phyloP scores from a whole-genome alignment of 2,329 filamentous ascomycete species.

The Lizonia empirigonia region DNA sequence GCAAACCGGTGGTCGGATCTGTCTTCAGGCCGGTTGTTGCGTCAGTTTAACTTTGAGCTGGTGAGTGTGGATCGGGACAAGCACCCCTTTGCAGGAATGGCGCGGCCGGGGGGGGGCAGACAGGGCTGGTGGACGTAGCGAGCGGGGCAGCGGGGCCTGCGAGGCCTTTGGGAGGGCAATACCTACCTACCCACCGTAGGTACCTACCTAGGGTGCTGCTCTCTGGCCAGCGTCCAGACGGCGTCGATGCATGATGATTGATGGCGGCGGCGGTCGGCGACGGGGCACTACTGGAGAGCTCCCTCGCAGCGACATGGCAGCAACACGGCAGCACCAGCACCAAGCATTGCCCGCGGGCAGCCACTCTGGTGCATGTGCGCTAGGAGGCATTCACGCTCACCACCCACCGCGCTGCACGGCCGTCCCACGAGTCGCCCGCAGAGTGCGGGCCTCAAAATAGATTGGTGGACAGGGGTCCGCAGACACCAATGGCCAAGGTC shows the following conservation, averaged over 20 bases:
- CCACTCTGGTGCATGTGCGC: not conserved
- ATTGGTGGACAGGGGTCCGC: conserved; percentile 19
- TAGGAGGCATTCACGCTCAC: conserved; percentile 12
- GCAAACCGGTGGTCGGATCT: conserved; percentile 6
- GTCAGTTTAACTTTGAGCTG: conserved; percentile 16
- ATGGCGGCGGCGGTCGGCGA: conserved; percentile 8
- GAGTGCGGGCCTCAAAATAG: conserved; percentile 21
- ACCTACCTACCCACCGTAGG: no score
- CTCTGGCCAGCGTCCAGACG: conserved; percentile 10
- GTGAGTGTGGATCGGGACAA: conserved; percentile 15
- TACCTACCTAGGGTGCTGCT: no score
- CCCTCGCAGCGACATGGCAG: conserved; percentile 10
- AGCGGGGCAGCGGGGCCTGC: conserved; percentile 16
- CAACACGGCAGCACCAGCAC: not conserved
- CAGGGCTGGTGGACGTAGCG: conserved; percentile 12
- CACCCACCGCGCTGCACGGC: conserved; percentile 24
- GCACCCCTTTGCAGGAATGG: conserved; percentile 11
- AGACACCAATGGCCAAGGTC: conserved; percentile 17
- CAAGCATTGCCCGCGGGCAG: conserved; percentile 4
- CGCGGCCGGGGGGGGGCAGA: conserved; percentile 5
- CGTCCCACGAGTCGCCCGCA: conserved; percentile 26
- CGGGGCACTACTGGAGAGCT: conserved; percentile 9
- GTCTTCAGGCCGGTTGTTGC: conserved; percentile 12
- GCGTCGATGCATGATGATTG: conserved; percentile 19
- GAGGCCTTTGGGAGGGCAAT: no score